Evolutionary conservation across 352 stramenopile genomes (phyloP), one percentile per base, ranked within the genome.

Genomic region (Globisporangium nodosum): DNA sequence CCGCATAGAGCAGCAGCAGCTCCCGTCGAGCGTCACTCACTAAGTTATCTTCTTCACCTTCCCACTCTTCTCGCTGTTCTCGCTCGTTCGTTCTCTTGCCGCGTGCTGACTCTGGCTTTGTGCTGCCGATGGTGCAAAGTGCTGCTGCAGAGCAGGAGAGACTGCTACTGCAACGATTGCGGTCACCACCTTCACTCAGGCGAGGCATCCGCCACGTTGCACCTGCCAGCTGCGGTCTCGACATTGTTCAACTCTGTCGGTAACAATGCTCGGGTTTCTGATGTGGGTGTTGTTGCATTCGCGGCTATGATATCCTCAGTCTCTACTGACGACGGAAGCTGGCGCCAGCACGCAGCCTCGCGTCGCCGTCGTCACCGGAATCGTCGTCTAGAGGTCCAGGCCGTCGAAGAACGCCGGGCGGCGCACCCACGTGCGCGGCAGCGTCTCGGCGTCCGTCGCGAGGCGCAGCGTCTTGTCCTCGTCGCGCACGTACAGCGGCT

Each of bases 381-480:
- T 27, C 24, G 24, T 35, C 33, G 8, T 39, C 8, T 39, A 76
- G 52, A 76, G 71, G 52, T 84, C 74, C 45, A 93, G 66, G 52
- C 85, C 85, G 52, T 72, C 70, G 63, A 94, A 94, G 67, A 81
- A 80, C 21, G 76, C 66, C 58, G 80, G 73, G 64, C 81, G 81
- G 56, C 82, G 81, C 65, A 94, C 85, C 85, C 85, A 94, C 64
- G 85, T 80, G 66, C 85, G 81, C 52, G 75, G 73, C 59, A 90
- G 69, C 63, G 89, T 79, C 72, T 94, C 85, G 16, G 85, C 73
- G 53, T 90, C 78, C 31, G 70, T 86, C 54, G 85, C 85, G 11
- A 94, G 63, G 56, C 85, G 85, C 66, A 91, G 69, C 52, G 60
- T 66, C 24, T 69, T 69, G 54, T 69, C 76, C 40, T 83, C 64